A percentile compares a stretch with the other conserved stretches of the same genome.
These are phyloP conservation scores for Hyphodiscus hymeniophilus DNA, from an alignment of 495 filamentous ascomycete genomes.

Conservation along the genomic window DNA sequence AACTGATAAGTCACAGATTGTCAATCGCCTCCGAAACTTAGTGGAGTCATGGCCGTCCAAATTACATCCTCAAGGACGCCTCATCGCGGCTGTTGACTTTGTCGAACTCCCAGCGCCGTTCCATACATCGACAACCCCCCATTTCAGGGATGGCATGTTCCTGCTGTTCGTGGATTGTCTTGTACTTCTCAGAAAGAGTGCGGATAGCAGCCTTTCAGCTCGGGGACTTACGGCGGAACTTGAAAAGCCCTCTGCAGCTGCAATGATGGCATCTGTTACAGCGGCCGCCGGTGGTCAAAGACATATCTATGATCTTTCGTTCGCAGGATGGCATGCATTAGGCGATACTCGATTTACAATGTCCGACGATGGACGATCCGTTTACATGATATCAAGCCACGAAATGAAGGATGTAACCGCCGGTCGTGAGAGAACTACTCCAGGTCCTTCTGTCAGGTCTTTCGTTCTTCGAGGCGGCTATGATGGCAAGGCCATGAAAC, in stretches of 20 bases:
- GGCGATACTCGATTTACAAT: slow-evolving; percentile 67
- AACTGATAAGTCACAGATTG: slow-evolving; percentile 58
- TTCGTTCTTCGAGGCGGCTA: slow-evolving; percentile 66
- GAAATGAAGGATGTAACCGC: slow-evolving; percentile 43
- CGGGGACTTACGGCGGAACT: slow-evolving; percentile 75
- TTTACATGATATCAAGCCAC: slow-evolving; percentile 61
- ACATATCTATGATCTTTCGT: slow-evolving; percentile 55
- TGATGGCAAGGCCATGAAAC: slow-evolving; percentile 67
- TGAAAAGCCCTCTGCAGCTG: slow-evolving; percentile 59
- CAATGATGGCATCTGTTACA: slow-evolving; percentile 46
- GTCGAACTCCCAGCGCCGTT: slow-evolving; percentile 72
- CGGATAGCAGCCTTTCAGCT: slow-evolving; percentile 54
- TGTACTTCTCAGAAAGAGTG: slow-evolving; percentile 62
- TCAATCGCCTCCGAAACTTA: slow-evolving; percentile 63
- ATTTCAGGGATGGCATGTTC: slow-evolving; percentile 56
- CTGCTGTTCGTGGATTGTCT: slow-evolving; percentile 79
- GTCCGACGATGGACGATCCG: slow-evolving; percentile 58
- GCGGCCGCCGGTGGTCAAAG: slow-evolving; percentile 42
- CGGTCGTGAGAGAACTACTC: slow-evolving; percentile 39
- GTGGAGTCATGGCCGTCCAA: slow-evolving; percentile 73
- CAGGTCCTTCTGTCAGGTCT: slow-evolving; percentile 44
- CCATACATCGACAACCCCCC: slow-evolving; percentile 18
- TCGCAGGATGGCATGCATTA: slow-evolving; percentile 64
- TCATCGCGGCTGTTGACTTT: slow-evolving; percentile 81
- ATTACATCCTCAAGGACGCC: slow-evolving; percentile 63